phyloP scores from a whole-genome alignment of 169 alveolate species.

The Theileria sp. region DNA sequence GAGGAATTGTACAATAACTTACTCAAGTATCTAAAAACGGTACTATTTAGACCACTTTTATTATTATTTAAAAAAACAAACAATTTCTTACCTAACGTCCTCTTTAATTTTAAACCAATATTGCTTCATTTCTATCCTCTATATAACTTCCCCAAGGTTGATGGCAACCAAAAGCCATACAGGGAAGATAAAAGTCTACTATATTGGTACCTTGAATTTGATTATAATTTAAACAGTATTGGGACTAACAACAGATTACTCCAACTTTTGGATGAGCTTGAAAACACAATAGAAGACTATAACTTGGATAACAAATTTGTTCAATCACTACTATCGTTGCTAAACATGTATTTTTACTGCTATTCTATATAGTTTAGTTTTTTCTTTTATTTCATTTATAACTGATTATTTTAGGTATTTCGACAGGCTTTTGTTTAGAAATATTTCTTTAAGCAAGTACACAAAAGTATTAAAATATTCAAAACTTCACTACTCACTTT shows the following conservation, averaged over 20 bases:
- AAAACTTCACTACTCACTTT: background rate
- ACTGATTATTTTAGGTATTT: background rate
- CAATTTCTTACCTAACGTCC: slow-evolving; percentile 1
- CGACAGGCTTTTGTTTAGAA: background rate
- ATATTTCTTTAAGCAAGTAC: slow-evolving; percentile 11
- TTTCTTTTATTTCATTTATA: background rate
- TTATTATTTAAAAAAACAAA: background rate
- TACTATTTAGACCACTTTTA: background rate
- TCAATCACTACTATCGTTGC: background rate
- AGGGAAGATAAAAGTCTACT: background rate
- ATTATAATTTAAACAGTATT: background rate
- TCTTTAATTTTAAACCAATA: background rate
- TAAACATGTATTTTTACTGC: background rate
- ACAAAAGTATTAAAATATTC: background rate
- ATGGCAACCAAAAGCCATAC: background rate
- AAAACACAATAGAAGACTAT: background rate
- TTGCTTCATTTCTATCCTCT: background rate
- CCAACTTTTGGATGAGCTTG: background rate
- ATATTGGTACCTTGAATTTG: slow-evolving; percentile 3
- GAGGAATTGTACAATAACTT: background rate
- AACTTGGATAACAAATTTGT: slow-evolving; percentile 5
- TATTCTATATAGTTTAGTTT: background rate
- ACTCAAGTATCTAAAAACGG: background rate
- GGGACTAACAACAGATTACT: slow-evolving; percentile 1
- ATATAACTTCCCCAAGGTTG: background rate